Conservation (phyloP, 768 basidiomycete species). For the Porphyrellus cyaneotinctus region DNA sequence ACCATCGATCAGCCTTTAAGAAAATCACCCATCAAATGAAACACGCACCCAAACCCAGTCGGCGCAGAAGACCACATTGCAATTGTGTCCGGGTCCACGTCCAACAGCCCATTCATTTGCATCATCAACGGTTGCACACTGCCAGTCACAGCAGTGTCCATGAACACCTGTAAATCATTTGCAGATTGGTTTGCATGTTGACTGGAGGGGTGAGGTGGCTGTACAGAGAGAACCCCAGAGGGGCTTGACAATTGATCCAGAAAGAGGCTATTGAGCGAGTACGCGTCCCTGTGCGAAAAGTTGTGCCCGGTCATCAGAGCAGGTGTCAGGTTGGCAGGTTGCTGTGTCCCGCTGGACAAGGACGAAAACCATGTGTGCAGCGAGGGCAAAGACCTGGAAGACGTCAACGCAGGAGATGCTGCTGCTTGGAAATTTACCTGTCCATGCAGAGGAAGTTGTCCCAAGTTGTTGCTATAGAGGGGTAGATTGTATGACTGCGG, state of each 20-base stretch:
- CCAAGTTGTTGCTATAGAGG: slow-evolving; percentile 55
- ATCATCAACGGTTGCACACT: slow-evolving; percentile 3
- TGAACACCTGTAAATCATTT: slow-evolving; percentile 13
- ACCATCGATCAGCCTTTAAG: background rate
- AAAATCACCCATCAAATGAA: background rate
- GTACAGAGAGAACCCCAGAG: slow-evolving; percentile 3
- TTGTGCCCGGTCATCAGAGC: background rate
- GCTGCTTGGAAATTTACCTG: slow-evolving; percentile 15
- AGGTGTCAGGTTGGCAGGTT: background rate
- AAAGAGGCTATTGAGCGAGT: slow-evolving; percentile 23
- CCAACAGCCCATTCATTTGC: slow-evolving; percentile 1
- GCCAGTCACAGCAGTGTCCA: slow-evolving; percentile 3
- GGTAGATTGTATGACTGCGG: slow-evolving; percentile 39
- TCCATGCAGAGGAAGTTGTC: slow-evolving; percentile 46
- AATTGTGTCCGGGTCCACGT: slow-evolving; percentile 48
- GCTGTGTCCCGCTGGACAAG: slow-evolving; percentile 1
- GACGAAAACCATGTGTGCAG: slow-evolving; percentile 22
- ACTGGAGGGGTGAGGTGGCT: background rate
- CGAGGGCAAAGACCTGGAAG: slow-evolving; percentile 2
- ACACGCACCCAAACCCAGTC: slow-evolving; percentile 54
- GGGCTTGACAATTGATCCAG: slow-evolving; percentile 15
- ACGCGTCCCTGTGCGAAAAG: slow-evolving; percentile 9
- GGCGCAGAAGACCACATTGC: slow-evolving; percentile 64
- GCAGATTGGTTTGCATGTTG: background rate
- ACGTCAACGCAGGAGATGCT: background rate